Base-by-base conservation (phyloP, 148 eudicot genomes). In the Amaranthus hypochondriacus region DNA sequence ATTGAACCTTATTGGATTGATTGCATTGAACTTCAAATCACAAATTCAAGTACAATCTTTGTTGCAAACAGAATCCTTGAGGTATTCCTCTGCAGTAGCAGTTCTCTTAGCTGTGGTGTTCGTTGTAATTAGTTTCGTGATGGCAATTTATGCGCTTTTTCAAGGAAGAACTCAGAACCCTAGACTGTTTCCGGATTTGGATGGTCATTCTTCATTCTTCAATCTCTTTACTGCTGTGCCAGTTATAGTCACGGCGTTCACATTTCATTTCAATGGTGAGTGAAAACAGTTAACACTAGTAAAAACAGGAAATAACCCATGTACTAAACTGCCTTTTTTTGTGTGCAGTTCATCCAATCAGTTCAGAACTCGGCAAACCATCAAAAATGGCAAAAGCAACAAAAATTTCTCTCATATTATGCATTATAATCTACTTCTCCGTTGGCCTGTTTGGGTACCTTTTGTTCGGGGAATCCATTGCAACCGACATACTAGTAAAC, bases 181-280 rank as follows among this genome's bases (percentile, higher is more conserved):
- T 9, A 85, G 86, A 77, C 67, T 92, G 9, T 49, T 95, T 44
- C 99, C 99, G 2, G 79, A 88, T 9, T 61, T 95, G 66, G 81
- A 82, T 51, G 56, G 71, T 5, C 77, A 76, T 39, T 81, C 82
- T 14, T 86, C 96, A 18, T 85, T 95, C 86, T 92, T 92, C 76
- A 81, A 89, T 73, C 96, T 95, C 69, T 95, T 95, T 84, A 92
- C 99, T 11, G 91, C 97, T 13, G 79, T 88, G 50, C 99, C 99
- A 10, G 96, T 95, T 5, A 90, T 95, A 54, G 96, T 95, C 0
- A 92, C 99, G 0, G 97, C 99, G 51, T 95, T 95, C 83, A 92
- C 96, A 21, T 95, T 92, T 84, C 99, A 95, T 73, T 92, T 95
- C 86, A 95, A 95, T 70, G 92, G 99, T 95, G 72, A 86, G 87